Conservation (phyloP, 23 red algal species). For the Gracilariopsis chorda region DNA sequence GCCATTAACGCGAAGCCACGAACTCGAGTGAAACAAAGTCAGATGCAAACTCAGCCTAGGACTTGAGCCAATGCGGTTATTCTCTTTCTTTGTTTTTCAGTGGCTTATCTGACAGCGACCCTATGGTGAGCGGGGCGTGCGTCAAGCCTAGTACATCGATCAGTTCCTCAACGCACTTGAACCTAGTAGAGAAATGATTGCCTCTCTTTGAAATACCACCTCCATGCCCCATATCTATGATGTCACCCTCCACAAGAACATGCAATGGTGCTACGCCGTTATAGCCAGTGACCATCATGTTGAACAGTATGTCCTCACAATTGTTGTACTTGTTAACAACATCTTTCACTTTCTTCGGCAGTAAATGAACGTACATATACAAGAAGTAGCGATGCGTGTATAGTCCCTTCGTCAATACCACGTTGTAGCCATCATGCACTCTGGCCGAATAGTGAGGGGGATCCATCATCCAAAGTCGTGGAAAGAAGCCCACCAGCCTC, state of each 20-base stretch:
- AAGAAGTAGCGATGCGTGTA: conserved; percentile 45
- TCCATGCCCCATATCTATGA: conserved; percentile 29
- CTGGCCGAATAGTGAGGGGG: conserved; percentile 30
- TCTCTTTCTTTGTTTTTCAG: conserved; percentile 45
- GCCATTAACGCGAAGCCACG: too few relatives aligned
- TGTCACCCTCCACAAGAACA: conserved; percentile 22
- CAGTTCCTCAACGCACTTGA: conserved; percentile 11
- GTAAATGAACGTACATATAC: conserved; percentile 40
- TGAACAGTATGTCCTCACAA: conserved; percentile 47
- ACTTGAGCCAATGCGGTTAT: too few relatives aligned
- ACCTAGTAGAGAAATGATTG: conserved; percentile 29
- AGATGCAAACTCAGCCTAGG: too few relatives aligned
- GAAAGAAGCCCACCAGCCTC: conserved; percentile 31
- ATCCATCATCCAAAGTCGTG: conserved; percentile 44
- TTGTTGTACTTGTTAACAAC: conserved; percentile 26
- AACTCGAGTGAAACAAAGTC: too few relatives aligned
- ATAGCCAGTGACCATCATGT: conserved; percentile 52
- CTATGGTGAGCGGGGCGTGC: background rate
- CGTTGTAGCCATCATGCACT: conserved; percentile 54
- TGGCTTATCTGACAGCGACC: conserved; percentile 26
- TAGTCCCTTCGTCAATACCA: conserved; percentile 36
- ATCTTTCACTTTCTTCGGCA: conserved; percentile 17
- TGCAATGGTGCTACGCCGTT: conserved; percentile 41
- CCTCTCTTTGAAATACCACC: conserved; percentile 45
- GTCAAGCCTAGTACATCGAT: conserved; percentile 22